Base-by-base conservation (phyloP, 352 stramenopile species). In the Globisporangium solare region DNA sequence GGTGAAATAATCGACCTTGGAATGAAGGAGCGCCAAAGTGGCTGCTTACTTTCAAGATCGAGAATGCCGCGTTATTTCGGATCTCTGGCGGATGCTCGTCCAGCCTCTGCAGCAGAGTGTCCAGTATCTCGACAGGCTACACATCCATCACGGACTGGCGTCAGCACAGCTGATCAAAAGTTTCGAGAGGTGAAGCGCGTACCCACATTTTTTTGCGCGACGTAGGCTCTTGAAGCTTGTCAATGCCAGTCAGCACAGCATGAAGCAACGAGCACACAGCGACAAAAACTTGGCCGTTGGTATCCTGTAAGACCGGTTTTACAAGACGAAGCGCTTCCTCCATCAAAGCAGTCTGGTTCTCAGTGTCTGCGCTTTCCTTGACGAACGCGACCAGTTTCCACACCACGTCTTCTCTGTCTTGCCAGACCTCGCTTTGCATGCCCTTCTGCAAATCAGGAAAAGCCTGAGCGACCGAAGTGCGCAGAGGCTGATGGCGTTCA, bases 51-150 rank as follows among this genome's bases (percentile, higher is more conserved):
- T 76, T 64, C 46, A 76, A 18, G 18, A 71, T 59, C 1, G 52
- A 39, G 41, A 73, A 76, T 0, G 68, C 68, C 3, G 65, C 58
- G 55, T 76, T 76, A 24, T 64, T 76, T 12, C 65, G 68, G 13
- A 76, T 47, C 2, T 51, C 27, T 0, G 61, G 37, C 17, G 68
- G 61, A 2, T 37, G 41, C 31, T 73, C 68, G n/a, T 66, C 59
- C 0, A 76, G 62, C 1, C 68, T 53, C n/a, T 21, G 10, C 1
- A 54, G 6, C 6, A 73, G 47, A 6, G 31, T 18, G 21, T 57
- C 58, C 11, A 70, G 20, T 10, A 71, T 27, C 3, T 46, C 17
- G 6, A 45, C 32, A 2, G 70, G 46, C 67, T 74, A 15, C 2
- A 43, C 5, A 43, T 12, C 12, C 51, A 52, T n/a, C 0, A 35